Evolutionary conservation across 2,329 filamentous ascomycete genomes (phyloP), one percentile per base, ranked within the genome.

Genomic region (Sporothrix sp.): DNA sequence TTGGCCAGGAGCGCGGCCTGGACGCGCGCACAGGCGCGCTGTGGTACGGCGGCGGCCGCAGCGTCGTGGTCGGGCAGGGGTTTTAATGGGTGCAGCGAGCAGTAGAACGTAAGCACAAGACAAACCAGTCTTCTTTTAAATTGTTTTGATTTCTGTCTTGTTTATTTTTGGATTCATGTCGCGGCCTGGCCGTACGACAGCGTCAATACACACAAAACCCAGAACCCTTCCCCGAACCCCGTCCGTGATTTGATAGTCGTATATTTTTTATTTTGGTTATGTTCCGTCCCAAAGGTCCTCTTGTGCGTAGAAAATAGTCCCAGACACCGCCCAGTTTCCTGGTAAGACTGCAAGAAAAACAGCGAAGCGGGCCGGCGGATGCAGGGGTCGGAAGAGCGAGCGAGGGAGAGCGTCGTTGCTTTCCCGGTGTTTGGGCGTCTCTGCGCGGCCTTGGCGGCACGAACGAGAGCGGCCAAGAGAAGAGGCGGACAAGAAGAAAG

Each of bases 1-100:
- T 96, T n/a, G 90, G 91, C 0, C 79, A 94, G 59, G 88, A 91
- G 64, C 84, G 74, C 59, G 90, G 90, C 0, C 67, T 96, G 50
- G 85, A 91, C 60, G 81, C 80, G 52, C 78, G 87, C 39, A 79
- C 76, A 56, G 91, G 91, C 0, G 72, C 75, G 6, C 67, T 95
- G 39, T 97, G 90, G 89, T 96, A 95, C 68, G 91, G 85, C 32
- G 86, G 82, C 23, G 90, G 90, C 1, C 76, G 85, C 56, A 84
- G 80, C 3, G 73, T 95, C 53, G 68, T 74, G 61, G 49, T 74
- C 16, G 80, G 80, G 16, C 79, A 82, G 63, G 80, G 80, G 0
- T 83, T 81, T 61, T 82, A n/a, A n/a, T n/a, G n/a, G n/a, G n/a
- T n/a, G n/a, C n/a, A n/a, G n/a, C n/a, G n/a, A n/a, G n/a, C n/a